Conservation (phyloP, 2,329 filamentous ascomycete species). For the Thermothelomyces thermophilus region DNA sequence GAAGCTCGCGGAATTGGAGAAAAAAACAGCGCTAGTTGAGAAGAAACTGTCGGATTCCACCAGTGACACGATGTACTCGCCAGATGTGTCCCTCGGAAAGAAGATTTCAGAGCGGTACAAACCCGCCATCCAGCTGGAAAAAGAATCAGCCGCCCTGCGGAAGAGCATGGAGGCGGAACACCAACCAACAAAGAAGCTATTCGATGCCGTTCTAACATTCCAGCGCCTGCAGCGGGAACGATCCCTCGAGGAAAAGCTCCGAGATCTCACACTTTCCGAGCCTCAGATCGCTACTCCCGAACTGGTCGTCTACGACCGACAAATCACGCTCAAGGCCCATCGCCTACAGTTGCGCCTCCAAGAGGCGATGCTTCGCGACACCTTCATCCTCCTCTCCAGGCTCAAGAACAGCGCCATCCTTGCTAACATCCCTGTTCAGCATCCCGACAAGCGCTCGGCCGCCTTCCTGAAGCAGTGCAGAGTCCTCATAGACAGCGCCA, state of each 20-base stretch:
- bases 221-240: background rate
- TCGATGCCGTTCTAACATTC: slow-evolving; percentile 29
- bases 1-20: slow-evolving; percentile 31
- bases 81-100: background rate
- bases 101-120: background rate
- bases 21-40: slow-evolving; percentile 25
- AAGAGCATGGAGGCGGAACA: slow-evolving; percentile 27
- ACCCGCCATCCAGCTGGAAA: slow-evolving; percentile 15
- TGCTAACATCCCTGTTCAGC: background rate
- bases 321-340: slow-evolving; percentile 25
- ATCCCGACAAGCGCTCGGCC: background rate
- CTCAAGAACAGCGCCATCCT: background rate
- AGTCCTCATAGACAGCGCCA: slow-evolving; percentile 28
- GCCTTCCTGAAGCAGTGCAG: slow-evolving; percentile 21
- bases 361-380: slow-evolving; percentile 23
- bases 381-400: background rate
- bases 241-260: slow-evolving; percentile 1
- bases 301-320: slow-evolving; percentile 20
- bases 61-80: background rate
- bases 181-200: slow-evolving; percentile 34
- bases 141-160: slow-evolving; percentile 22
- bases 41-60: slow-evolving; percentile 19
- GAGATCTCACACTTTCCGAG: slow-evolving; percentile 18
- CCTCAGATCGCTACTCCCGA: background rate
- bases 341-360: slow-evolving; percentile 28